Conservation (phyloP, 169 alveolate genomes). For the Cyclospora cayetanensis region DNA sequence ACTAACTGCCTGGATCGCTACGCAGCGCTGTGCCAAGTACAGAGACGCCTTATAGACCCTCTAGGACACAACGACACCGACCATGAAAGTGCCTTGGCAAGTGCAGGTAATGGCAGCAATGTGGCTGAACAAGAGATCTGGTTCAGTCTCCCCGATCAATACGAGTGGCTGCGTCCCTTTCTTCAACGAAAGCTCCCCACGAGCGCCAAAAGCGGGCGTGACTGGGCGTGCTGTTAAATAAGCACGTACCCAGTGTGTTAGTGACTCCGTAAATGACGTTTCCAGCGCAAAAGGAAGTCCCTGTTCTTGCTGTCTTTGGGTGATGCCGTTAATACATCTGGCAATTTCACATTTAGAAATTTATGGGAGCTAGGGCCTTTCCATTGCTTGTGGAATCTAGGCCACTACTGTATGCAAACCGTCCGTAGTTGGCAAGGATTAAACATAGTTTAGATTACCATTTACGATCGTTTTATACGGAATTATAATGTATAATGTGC, state of each 20-base stretch:
- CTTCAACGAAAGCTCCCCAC: constrained; percentile 51
- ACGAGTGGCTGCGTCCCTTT: constrained; percentile 38
- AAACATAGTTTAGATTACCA: too few relatives aligned
- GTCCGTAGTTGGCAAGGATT: too few relatives aligned
- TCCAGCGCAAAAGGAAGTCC: background rate
- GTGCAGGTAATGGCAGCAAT: background rate
- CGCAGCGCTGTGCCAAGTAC: constrained; percentile 11
- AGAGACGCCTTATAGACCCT: background rate
- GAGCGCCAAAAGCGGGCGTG: constrained; percentile 9
- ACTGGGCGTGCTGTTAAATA: constrained; percentile 55
- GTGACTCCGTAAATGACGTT: too few relatives aligned
- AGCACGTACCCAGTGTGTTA: too few relatives aligned
- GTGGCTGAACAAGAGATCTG: background rate
- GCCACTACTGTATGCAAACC: too few relatives aligned
- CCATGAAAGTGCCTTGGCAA: background rate
- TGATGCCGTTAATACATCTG: too few relatives aligned
- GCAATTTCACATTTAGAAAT: too few relatives aligned
- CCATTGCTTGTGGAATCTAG: too few relatives aligned
- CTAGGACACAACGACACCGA: background rate
- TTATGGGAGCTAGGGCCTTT: too few relatives aligned
- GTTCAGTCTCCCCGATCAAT: background rate
- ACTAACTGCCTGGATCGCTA: constrained; percentile 26
- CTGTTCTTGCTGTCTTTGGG: background rate
- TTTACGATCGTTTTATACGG: too few relatives aligned
- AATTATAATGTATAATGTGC: too few relatives aligned